Evolutionary conservation across 331 rosid species (phyloP).

Genomic region (Rosa hybrid): DNA sequence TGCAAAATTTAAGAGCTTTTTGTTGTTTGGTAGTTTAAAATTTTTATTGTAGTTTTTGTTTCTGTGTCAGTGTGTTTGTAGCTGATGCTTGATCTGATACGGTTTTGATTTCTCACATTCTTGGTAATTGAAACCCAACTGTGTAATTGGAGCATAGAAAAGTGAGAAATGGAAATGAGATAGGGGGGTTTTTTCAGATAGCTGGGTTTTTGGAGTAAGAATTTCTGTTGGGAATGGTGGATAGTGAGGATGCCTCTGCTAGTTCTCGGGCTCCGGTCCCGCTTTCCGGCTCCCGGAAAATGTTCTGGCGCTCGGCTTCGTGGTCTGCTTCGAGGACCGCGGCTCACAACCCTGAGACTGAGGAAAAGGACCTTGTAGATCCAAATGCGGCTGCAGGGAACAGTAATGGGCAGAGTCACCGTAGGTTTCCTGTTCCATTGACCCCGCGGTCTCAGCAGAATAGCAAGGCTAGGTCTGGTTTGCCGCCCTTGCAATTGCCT

Average conservation of each 20-base stretch:
- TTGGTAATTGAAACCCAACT: conserved; percentile 24
- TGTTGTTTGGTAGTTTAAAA: background rate
- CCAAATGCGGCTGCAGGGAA: conserved; percentile 47
- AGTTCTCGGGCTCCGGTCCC: conserved; percentile 52
- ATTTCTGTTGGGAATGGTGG: conserved; percentile 74
- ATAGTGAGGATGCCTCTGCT: conserved; percentile 64
- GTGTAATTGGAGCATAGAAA: conserved; percentile 22
- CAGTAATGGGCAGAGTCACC: conserved; percentile 42
- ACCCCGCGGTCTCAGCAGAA: conserved; percentile 95
- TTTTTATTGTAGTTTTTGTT: background rate
- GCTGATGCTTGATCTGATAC: conserved; percentile 40
- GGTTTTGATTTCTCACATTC: conserved; percentile 35
- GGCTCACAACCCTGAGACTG: conserved; percentile 45
- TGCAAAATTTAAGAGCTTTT: background rate
- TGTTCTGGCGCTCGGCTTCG: conserved; percentile 95
- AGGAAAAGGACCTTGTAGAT: conserved; percentile 49
- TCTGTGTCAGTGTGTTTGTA: conserved; percentile 19
- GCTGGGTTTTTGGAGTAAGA: conserved; percentile 22
- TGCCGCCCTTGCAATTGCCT: conserved; percentile 89
- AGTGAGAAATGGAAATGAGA: conserved; percentile 22
- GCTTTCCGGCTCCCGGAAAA: conserved; percentile 55
- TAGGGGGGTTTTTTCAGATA: conserved; percentile 5
- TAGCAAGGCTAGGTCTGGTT: conserved; percentile 77
- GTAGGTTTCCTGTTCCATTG: conserved; percentile 71
- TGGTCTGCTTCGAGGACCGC: conserved; percentile 90